Percentiles rank a stretch among this genome's conserved stretches.
phyloP scores from a whole-genome alignment of 2,329 filamentous ascomycete species.

The Didymella pomorum region DNA sequence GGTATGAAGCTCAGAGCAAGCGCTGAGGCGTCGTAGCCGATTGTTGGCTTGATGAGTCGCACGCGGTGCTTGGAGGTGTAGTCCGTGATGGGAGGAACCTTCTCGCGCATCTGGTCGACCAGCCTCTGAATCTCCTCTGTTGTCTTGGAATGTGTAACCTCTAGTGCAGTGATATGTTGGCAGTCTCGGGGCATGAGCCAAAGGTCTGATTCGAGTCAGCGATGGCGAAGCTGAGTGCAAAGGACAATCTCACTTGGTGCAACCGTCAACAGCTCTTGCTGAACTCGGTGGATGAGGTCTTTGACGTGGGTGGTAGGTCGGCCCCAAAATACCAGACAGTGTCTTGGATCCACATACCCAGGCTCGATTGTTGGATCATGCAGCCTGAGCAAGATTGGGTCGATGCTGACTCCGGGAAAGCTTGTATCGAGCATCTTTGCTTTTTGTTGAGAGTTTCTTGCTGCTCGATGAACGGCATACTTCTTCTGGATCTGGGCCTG shows the following conservation, averaged over 20 bases:
- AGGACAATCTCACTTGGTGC: conserved; percentile 70
- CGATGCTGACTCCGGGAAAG: conserved; percentile 76
- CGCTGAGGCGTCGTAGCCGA: conserved; percentile 86
- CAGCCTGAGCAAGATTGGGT: conserved; percentile 76
- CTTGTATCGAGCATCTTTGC: conserved; percentile 73
- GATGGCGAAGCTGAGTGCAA: neutral
- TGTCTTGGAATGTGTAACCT: conserved; percentile 82
- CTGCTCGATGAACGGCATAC: conserved; percentile 77
- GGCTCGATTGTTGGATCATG: conserved; percentile 70
- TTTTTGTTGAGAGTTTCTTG: conserved; percentile 78
- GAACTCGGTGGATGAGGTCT: conserved; percentile 71
- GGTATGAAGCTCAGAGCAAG: conserved; percentile 89
- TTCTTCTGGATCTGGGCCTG: conserved; percentile 73
- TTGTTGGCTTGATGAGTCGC: conserved; percentile 79
- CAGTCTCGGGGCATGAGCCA: conserved; percentile 85
- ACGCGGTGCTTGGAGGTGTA: conserved; percentile 73
- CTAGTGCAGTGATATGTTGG: conserved; percentile 86
- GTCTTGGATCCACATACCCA: conserved; percentile 75
- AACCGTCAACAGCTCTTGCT: conserved; percentile 68
- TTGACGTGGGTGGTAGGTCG: conserved; percentile 78
- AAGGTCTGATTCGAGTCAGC: conserved; percentile 61
- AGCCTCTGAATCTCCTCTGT: conserved; percentile 71
- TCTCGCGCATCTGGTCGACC: conserved; percentile 63
- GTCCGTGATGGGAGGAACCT: conserved; percentile 68
- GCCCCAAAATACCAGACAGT: conserved; percentile 90